Evolutionary conservation across 2,329 filamentous ascomycete genomes (phyloP).

Genomic region (Zasmidium cellare): DNA sequence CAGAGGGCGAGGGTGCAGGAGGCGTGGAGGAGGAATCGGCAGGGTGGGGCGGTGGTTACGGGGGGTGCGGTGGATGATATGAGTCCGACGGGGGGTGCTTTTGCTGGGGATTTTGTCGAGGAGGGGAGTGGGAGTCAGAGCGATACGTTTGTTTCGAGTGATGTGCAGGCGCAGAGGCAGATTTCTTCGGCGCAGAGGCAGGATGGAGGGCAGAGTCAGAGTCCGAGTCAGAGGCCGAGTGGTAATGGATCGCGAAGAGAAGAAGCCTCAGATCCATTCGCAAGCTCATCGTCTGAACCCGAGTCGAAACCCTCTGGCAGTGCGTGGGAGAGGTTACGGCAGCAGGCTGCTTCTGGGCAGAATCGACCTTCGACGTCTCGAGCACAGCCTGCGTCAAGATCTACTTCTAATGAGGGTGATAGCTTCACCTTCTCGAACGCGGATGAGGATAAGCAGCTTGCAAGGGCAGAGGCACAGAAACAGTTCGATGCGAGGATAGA

Average conservation of each 20-base stretch:
- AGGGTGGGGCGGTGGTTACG: background rate
- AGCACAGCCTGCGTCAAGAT: conserved; percentile 18
- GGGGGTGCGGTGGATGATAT: conserved; percentile 36
- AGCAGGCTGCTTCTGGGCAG: conserved; percentile 25
- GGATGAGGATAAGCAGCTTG: conserved; percentile 45
- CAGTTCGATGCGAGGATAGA: conserved; percentile 53
- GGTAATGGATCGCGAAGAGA: background rate
- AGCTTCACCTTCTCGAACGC: conserved; percentile 46
- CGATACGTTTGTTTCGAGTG: conserved; percentile 32
- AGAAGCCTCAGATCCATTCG: background rate
- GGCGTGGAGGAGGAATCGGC: conserved; percentile 7
- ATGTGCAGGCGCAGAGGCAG: conserved; percentile 12
- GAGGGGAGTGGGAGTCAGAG: conserved; percentile 6
- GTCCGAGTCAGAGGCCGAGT: background rate
- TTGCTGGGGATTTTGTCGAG: conserved; percentile 34
- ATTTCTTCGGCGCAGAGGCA: conserved; percentile 6
- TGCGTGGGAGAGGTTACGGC: conserved; percentile 47
- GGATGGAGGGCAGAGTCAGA: conserved; percentile 3
- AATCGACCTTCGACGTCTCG: conserved; percentile 16
- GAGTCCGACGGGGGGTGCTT: conserved; percentile 40
- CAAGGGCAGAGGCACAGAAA: conserved; percentile 48
- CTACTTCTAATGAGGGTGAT: conserved; percentile 37
- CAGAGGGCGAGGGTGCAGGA: conserved; percentile 29
- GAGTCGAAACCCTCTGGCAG: conserved; percentile 32
- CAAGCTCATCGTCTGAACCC: background rate